Base-by-base conservation (phyloP, 805 yeast genomes). In the Pichia cabralensis region DNA sequence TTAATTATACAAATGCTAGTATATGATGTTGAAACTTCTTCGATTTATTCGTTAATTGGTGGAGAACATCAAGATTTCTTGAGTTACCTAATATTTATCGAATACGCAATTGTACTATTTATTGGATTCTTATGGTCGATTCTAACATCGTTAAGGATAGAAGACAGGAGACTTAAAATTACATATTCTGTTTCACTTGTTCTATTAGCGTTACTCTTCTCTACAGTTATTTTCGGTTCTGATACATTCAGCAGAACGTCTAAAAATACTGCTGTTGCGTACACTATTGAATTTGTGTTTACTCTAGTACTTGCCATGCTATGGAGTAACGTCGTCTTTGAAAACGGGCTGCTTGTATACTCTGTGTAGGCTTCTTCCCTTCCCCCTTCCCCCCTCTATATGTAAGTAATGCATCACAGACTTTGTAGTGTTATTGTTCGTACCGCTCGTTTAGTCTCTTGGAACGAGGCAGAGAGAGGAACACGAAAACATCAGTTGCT, bases 21-120 rank as follows among this genome's bases (percentile, higher is more conserved):
- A 1, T 53, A 47, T 29, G 60, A 52, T 36, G 21, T 57, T 15
- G 56, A 55, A 24, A 49, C 47, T 19, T 46, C 57, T 9, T 36
- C 48, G 4, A 35, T 53, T 20, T 57, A 45, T 35, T 50, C 58
- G 2, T 22, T 59, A 15, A 41, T 57, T 22, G 48, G 55, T 22
- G 47, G 44, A 13, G 34, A 40, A 8, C 35, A 40, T 6, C 20
- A 22, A 11, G 45, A 49, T 24, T 38, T 48, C 14, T 30, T 52
- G 18, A 45, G 50, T 8, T 30, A 34, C 17, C 4, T 48, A 9
- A 48, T 58, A 25, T 50, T 46, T 34, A 30, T 47, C 23, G 49
- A 56, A 45, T 34, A 51, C 26, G 26, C 50, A 11, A 26, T 39
- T 3, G 31, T 45, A 1, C 47, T 43, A 18, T 9, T 44, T 1